Evolutionary conservation across 208 protist genomes (phyloP).

Genomic region (Tetramitus jugosus): DNA sequence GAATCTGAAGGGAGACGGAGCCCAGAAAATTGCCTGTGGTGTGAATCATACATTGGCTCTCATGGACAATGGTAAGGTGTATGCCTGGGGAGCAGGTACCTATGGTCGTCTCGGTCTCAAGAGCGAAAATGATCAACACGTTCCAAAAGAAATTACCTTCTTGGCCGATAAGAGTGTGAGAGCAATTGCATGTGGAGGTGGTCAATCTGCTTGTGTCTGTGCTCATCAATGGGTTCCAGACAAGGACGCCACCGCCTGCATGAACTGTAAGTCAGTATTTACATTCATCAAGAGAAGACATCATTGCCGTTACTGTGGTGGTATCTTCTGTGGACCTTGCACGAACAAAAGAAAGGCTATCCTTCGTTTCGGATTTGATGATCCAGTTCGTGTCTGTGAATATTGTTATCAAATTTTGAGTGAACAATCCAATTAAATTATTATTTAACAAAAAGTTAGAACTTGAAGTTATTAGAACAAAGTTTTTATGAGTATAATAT

Average conservation of each 20-base stretch:
- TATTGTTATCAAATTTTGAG: constrained; percentile 20
- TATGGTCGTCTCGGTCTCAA: not conserved
- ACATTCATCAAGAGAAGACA: constrained; percentile 19
- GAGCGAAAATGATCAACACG: not conserved
- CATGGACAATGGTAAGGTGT: not conserved
- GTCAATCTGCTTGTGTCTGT: not conserved
- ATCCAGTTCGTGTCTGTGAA: constrained; percentile 10
- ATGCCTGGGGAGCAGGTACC: not conserved
- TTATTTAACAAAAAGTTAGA: too few relatives aligned
- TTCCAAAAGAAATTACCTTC: not conserved
- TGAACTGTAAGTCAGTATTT: not conserved
- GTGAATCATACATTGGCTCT: not conserved
- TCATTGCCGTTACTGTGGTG: constrained; percentile 16
- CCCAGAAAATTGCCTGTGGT: not conserved
- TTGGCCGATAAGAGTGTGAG: not conserved
- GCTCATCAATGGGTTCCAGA: constrained; percentile 23
- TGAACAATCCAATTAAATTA: not conserved
- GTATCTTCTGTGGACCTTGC: constrained; percentile 20
- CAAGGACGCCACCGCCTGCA: not conserved
- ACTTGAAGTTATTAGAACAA: too few relatives aligned
- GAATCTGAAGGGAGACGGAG: not conserved
- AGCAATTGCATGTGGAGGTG: not conserved
- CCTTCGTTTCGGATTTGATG: constrained; percentile 3
- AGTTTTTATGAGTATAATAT: too few relatives aligned
- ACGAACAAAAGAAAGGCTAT: not conserved